These are phyloP conservation scores for Floccularia luteovirens DNA, from an alignment of 768 basidiomycete genomes.

Conservation along the genomic window DNA sequence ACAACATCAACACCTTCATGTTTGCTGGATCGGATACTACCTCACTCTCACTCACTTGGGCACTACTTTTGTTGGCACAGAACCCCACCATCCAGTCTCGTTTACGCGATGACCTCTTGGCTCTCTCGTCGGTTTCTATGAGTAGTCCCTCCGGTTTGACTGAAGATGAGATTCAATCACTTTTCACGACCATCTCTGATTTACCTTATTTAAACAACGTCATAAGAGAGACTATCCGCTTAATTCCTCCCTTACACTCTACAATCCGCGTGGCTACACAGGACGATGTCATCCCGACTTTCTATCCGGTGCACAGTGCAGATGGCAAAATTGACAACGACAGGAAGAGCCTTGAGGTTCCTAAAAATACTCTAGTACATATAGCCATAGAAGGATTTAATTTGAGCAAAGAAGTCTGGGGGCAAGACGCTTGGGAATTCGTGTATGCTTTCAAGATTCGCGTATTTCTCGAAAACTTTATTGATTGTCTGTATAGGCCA, in stretches of 20 bases:
- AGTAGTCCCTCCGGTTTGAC: constrained; percentile 37
- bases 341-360: constrained; percentile 37
- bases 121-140: constrained; percentile 28
- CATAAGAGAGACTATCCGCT: constrained; percentile 65
- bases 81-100: constrained; percentile 60
- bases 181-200: constrained; percentile 46
- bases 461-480: background rate
- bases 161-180: constrained; percentile 57
- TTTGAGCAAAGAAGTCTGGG: constrained; percentile 73
- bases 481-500: constrained; percentile 36
- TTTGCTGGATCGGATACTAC: constrained; percentile 89
- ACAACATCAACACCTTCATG: constrained; percentile 85
- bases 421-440: constrained; percentile 75
- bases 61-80: constrained; percentile 64
- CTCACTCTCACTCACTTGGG: constrained; percentile 80
- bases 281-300: constrained; percentile 73
- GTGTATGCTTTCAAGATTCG: constrained; percentile 36
- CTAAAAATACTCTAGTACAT: constrained; percentile 70
- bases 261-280: constrained; percentile 71
- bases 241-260: constrained; percentile 76
- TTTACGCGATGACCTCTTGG: constrained; percentile 61
- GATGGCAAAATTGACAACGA: constrained; percentile 37
- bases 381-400: constrained; percentile 78
- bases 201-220: constrained; percentile 75
- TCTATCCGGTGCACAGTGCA: constrained; percentile 46